Evolutionary conservation across 2,329 filamentous ascomycete species (phyloP), one percentile per base, ranked within the genome.

Genomic region (Dactylonectria estremocensis): DNA sequence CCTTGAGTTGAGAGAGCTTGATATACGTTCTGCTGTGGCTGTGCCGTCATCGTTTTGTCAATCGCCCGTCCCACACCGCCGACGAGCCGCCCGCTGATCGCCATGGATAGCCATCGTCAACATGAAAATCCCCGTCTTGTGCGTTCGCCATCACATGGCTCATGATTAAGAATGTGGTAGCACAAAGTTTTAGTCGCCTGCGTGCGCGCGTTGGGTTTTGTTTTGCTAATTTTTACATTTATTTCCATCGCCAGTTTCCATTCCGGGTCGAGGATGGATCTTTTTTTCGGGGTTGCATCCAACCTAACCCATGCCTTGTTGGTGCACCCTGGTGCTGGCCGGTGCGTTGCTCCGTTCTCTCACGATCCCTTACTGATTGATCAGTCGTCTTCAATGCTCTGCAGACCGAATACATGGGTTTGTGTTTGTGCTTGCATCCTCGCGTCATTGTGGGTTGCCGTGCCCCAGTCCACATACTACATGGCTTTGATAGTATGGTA

Each of bases 371-470:
- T 7, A 5, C 24, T 7, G 4, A 28, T 7, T 28, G 24, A 28
- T 5, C 24, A 28, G 24, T 28, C 7, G 4, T 7, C 24, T 7
- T 28, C 24, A 28, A 18, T 24, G 56, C 31, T 45, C 48, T 14
- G 28, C 24, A 13, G 20, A 35, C 24, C 20, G 28, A 58, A 18
- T 43, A 45, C 31, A 33, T 37, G n/a, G 37, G 45, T 43, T n/a
- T 8, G 45, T 8, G 45, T 48, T 45, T 54, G 56, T 55, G 49
- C 43, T 31, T 50, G 62, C 62, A 60, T 65, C 63, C 31, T 64
- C 48, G 61, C 61, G 57, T 56, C 63, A 61, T 61, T 61, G 56
- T 61, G 63, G 57, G 50, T 61, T 53, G 35, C 43, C 18, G 24
- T 43, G 40, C 37, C 37, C 37, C 37, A 40, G 37, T 40, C 11